A percentile compares a stretch with the other conserved stretches of the same genome.
These are phyloP conservation scores for Euphorbia celastroides DNA, from an alignment of 441 rosid genomes.

Conservation along the genomic window DNA sequence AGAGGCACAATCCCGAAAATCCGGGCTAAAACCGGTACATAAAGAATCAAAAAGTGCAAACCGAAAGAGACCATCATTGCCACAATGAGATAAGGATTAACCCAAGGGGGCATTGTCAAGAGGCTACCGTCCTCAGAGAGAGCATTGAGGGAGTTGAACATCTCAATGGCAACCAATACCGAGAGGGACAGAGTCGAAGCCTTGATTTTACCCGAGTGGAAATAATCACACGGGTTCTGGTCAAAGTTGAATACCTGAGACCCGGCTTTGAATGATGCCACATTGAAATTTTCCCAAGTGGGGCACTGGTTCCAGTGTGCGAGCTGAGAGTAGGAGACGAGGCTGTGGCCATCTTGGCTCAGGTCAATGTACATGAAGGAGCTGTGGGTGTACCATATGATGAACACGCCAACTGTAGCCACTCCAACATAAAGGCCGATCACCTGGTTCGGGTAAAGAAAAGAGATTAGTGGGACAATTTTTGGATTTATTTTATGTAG, in stretches of 20 bases:
- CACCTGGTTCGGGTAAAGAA: conserved; percentile 39
- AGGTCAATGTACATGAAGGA: conserved; percentile 73
- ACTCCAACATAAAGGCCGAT: conserved; percentile 82
- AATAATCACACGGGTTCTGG: conserved; percentile 71
- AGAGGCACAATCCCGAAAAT: conserved; percentile 79
- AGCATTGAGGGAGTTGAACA: conserved; percentile 96
- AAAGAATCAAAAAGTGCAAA: conserved; percentile 80
- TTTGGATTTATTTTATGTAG: background rate
- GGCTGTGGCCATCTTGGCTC: conserved; percentile 77
- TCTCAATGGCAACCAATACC: conserved; percentile 88
- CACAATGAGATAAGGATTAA: conserved; percentile 75
- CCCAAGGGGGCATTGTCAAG: conserved; percentile 92
- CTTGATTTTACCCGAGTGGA: conserved; percentile 72
- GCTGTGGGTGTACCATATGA: conserved; percentile 83
- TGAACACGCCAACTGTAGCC: conserved; percentile 88
- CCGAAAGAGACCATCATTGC: conserved; percentile 85
- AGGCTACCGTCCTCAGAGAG: conserved; percentile 85
- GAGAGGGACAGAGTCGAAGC: conserved; percentile 90
- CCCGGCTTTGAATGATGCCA: conserved; percentile 76
- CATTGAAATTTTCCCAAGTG: conserved; percentile 64
- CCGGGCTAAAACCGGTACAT: conserved; percentile 77
- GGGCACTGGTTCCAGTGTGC: conserved; percentile 74
- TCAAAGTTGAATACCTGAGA: conserved; percentile 41
- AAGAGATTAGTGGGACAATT: background rate
- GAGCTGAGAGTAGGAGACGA: conserved; percentile 75